These are phyloP conservation scores for Schoenoplectus tabernaemontani DNA, from an alignment of 202 grass and related monocot species.

Conservation along the genomic window DNA sequence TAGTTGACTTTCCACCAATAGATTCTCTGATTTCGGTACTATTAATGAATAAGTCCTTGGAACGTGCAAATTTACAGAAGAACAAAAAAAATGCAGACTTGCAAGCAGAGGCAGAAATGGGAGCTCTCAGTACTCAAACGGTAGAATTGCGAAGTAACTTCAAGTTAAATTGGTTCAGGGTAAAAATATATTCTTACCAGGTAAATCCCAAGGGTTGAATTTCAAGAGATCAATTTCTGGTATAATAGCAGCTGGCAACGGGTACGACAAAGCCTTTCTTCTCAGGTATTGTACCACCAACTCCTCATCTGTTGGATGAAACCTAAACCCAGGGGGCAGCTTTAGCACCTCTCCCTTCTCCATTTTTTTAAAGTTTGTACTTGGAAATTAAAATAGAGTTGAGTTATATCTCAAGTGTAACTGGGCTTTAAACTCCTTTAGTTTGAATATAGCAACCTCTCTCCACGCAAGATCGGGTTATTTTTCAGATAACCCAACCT, in stretches of 20 bases:
- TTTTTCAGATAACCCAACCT: conserved; percentile 3
- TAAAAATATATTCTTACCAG: conserved; percentile 35
- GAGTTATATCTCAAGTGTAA: conserved; percentile 9
- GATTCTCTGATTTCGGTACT: background rate
- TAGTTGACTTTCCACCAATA: conserved; percentile 6
- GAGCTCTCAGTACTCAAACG: background rate
- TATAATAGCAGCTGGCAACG: conserved; percentile 67
- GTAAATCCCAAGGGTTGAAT: conserved; percentile 64
- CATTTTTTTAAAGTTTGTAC: background rate
- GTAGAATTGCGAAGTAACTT: background rate
- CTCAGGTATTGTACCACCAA: conserved; percentile 67
- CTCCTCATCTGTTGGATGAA: conserved; percentile 76
- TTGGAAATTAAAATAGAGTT: background rate
- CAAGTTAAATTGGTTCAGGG: background rate
- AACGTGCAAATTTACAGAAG: background rate
- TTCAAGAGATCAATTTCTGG: conserved; percentile 41
- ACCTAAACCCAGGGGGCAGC: conserved; percentile 70
- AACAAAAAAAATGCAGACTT: background rate
- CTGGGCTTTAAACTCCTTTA: background rate
- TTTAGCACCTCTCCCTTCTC: conserved; percentile 17
- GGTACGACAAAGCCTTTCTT: conserved; percentile 41
- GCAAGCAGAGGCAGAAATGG: background rate
- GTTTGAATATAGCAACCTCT: background rate
- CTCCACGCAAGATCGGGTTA: background rate
- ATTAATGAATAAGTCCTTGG: conserved; percentile 9